Conservation (phyloP, 805 yeast genomes). For the Suhomyces kilbournensis region DNA sequence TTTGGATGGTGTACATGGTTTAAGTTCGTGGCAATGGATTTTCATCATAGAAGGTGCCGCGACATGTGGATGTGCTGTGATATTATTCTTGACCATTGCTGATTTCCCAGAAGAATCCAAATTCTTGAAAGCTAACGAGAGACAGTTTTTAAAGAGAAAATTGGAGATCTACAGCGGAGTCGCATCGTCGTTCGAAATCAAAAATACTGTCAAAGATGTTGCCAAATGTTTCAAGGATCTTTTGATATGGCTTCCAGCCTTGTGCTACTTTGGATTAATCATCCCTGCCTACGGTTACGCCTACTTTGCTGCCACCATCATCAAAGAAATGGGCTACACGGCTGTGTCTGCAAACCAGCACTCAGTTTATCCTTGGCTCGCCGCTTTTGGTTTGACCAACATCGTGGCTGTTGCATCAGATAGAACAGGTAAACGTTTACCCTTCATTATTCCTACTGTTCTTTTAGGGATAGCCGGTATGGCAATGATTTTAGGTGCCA, state of each 20-base stretch:
- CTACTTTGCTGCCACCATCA: slow-evolving; percentile 67
- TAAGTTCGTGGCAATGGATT: slow-evolving; percentile 50
- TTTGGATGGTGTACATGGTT: slow-evolving; percentile 44
- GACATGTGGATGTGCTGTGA: slow-evolving; percentile 32
- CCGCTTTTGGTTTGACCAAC: slow-evolving; percentile 67
- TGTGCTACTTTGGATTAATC: slow-evolving; percentile 62
- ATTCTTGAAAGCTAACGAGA: slow-evolving; percentile 49
- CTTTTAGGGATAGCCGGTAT: slow-evolving; percentile 49
- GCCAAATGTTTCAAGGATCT: slow-evolving; percentile 55
- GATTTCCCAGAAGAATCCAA: slow-evolving; percentile 72
- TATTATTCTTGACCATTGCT: slow-evolving; percentile 50
- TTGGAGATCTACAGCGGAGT: slow-evolving; percentile 48
- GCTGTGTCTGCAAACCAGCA: slow-evolving; percentile 74
- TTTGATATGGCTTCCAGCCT: slow-evolving; percentile 53
- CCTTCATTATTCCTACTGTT: slow-evolving; percentile 40
- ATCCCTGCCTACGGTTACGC: slow-evolving; percentile 78
- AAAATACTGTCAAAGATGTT: slow-evolving; percentile 46
- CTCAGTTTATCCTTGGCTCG: slow-evolving; percentile 84
- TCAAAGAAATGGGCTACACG: slow-evolving; percentile 58
- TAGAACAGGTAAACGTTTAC: slow-evolving; percentile 43
- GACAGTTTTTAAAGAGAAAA: slow-evolving; percentile 55
- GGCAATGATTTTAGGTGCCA: slow-evolving; percentile 49
- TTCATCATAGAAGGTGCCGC: slow-evolving; percentile 48
- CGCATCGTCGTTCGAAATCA: slow-evolving; percentile 49
- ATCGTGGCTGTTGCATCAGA: slow-evolving; percentile 57